Evolutionary conservation across 192 early-diverging fungal species (phyloP).

Genomic region (Coemansia sp.): DNA sequence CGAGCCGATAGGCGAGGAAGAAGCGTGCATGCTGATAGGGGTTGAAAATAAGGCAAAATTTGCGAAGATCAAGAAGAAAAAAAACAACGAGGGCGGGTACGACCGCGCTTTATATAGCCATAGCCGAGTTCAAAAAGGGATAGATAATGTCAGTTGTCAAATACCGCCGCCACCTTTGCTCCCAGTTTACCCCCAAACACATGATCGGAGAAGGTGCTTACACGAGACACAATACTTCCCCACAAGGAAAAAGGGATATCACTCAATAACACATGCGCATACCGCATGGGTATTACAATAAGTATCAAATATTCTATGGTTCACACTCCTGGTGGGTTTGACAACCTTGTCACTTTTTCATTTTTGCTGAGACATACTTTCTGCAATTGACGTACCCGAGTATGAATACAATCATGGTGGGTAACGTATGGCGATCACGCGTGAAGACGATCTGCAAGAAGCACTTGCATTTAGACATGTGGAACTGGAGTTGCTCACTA

Average conservation of each 20-base stretch:
- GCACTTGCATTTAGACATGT: too few relatives aligned
- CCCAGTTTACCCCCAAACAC: too few relatives aligned
- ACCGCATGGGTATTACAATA: background rate
- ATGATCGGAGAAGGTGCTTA: background rate
- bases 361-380: background rate
- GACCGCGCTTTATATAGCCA: too few relatives aligned
- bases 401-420: too few relatives aligned
- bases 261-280: background rate
- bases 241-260: background rate
- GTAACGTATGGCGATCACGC: too few relatives aligned
- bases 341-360: background rate
- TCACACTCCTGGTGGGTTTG: background rate
- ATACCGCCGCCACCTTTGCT: too few relatives aligned
- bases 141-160: too few relatives aligned
- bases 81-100: background rate
- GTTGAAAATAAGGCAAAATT: constrained; percentile 4
- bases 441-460: too few relatives aligned
- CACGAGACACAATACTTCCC: background rate
- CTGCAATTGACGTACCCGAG: too few relatives aligned
- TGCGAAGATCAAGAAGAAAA: constrained; percentile 2
- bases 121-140: too few relatives aligned
- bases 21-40: background rate
- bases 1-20: background rate
- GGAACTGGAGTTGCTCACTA: too few relatives aligned
- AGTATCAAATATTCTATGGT: background rate